These are phyloP conservation scores for Fusarium sarcochroum DNA, from an alignment of 2,329 filamentous ascomycete species.

Conservation along the genomic window DNA sequence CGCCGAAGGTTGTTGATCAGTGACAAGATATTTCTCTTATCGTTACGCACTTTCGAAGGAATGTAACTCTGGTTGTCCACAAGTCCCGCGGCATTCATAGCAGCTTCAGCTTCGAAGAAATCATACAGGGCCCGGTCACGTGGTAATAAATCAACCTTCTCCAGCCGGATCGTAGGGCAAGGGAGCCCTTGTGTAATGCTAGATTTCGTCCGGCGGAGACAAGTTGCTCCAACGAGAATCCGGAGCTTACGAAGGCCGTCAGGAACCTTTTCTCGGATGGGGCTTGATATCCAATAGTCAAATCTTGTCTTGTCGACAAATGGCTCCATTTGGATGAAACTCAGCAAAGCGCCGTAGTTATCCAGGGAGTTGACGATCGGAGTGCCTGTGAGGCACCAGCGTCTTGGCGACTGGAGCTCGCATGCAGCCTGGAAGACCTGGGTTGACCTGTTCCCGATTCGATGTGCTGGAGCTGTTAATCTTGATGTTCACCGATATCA, in stretches of 20 bases:
- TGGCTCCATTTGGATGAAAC: slow-evolving; percentile 50
- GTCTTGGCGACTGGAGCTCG: slow-evolving; percentile 37
- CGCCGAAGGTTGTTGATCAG: slow-evolving; percentile 6
- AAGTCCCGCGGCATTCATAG: neutral
- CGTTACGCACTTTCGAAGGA: neutral
- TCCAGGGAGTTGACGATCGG: slow-evolving; percentile 59
- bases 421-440: slow-evolving; percentile 50
- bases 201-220: slow-evolving; percentile 4
- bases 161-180: neutral
- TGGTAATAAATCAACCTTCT: neutral
- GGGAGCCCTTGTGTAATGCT: neutral
- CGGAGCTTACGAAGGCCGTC: neutral
- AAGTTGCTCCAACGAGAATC: neutral
- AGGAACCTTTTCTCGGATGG: neutral
- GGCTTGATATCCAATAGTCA: slow-evolving; percentile 19
- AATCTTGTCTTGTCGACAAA: slow-evolving; percentile 23
- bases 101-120: neutral
- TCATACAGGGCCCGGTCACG: neutral
- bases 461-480: slow-evolving; percentile 50
- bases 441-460: slow-evolving; percentile 53
- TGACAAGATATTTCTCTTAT: slow-evolving; percentile 1
- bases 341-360: slow-evolving; percentile 55
- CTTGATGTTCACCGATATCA: too few relatives aligned
- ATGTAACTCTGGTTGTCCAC: too few relatives aligned
- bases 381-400: slow-evolving; percentile 60